Evolutionary conservation across 805 yeast species (phyloP).

Genomic region (Pichia nakasei): DNA sequence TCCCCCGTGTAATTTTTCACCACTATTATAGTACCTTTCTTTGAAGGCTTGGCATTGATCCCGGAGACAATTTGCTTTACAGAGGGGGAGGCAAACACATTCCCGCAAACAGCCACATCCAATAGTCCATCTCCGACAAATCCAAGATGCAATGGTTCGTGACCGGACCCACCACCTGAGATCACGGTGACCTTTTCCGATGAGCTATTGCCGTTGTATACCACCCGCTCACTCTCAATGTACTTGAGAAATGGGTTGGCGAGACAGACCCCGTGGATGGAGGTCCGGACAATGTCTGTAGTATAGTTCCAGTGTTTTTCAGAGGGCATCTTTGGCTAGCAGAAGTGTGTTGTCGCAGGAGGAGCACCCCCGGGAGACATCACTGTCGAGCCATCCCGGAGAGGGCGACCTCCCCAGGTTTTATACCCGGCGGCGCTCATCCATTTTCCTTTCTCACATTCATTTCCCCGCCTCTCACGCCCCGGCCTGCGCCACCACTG

Average conservation of each 20-base stretch:
- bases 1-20: constrained; percentile 96
- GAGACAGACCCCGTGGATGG: constrained; percentile 8
- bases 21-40: constrained; percentile 64
- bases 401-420: no score
- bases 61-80: constrained; percentile 78
- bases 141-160: constrained; percentile 91
- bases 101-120: constrained; percentile 85
- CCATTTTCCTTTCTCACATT: no score
- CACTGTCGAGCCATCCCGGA: no score
- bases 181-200: constrained; percentile 58
- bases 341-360: no score
- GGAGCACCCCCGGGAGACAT: no score
- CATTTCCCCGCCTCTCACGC: no score
- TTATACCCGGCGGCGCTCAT: no score
- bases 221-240: constrained; percentile 49
- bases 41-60: constrained; percentile 44
- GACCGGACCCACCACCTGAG: constrained; percentile 95
- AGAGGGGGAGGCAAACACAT: constrained; percentile 84
- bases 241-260: constrained; percentile 47
- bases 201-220: constrained; percentile 30
- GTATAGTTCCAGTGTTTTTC: constrained; percentile 11
- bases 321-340: constrained; percentile 3
- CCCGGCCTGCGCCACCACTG: no score
- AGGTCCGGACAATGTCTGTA: constrained; percentile 7
- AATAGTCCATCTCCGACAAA: constrained; percentile 78